Conservation (phyloP, 768 basidiomycete species). For the Kwoniella shandongensis region DNA sequence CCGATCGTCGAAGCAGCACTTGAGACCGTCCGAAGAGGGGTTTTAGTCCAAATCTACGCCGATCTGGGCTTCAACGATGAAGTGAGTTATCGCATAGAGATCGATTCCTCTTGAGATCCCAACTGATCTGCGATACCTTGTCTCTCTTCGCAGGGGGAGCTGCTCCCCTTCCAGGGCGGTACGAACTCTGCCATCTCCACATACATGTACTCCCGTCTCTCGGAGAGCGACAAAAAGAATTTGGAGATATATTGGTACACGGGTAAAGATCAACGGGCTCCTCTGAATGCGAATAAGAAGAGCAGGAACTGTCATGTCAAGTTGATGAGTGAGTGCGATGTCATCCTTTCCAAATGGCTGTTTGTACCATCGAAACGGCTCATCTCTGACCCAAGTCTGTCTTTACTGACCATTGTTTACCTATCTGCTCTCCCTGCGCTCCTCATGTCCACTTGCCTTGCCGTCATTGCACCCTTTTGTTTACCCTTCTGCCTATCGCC, state of each 20-base stretch:
- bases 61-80: conserved; percentile 61
- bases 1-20: conserved; percentile 64
- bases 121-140: too few relatives aligned
- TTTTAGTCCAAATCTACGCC: conserved; percentile 63
- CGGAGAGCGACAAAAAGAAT: conserved; percentile 54
- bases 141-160: conserved; percentile 55
- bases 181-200: conserved; percentile 66
- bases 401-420: too few relatives aligned
- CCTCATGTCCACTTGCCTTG: too few relatives aligned
- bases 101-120: too few relatives aligned
- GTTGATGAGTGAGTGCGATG: conserved; percentile 31
- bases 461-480: too few relatives aligned
- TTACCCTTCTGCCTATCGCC: too few relatives aligned
- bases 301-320: conserved; percentile 65
- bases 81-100: conserved; percentile 13
- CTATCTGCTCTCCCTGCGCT: too few relatives aligned
- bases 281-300: conserved; percentile 64
- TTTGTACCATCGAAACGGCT: too few relatives aligned
- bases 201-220: conserved; percentile 60
- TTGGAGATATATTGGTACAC: conserved; percentile 60
- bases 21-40: conserved; percentile 61
- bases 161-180: conserved; percentile 65
- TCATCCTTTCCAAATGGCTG: not conserved
- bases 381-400: too few relatives aligned
- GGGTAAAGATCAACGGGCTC: conserved; percentile 62